Evolutionary conservation across 2,329 filamentous ascomycete genomes (phyloP).

Genomic region (Aureobasidium leucospermi): DNA sequence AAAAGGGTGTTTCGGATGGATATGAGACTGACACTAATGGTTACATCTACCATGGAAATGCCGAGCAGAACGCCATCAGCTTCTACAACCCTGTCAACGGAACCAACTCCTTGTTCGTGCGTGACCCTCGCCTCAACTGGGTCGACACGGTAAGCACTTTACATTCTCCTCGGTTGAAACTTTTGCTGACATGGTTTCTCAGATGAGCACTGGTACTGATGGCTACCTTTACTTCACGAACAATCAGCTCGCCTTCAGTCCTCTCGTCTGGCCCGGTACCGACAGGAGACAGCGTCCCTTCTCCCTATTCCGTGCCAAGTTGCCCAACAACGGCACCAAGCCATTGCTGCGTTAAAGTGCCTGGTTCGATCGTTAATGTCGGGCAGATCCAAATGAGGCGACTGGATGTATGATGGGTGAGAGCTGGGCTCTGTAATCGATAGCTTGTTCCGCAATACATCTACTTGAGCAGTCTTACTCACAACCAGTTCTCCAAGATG

Average conservation of each 20-base stretch:
- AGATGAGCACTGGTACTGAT: constrained; percentile 29
- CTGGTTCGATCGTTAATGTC: not conserved
- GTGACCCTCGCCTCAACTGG: constrained; percentile 44
- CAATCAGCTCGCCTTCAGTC: constrained; percentile 40
- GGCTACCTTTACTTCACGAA: constrained; percentile 48
- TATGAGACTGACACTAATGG: constrained; percentile 46
- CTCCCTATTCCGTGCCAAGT: constrained; percentile 34
- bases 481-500: too few species aligned
- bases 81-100: constrained; percentile 42
- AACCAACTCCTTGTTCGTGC: constrained; percentile 35
- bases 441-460: not conserved
- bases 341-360: not conserved
- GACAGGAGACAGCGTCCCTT: constrained; percentile 39
- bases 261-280: constrained; percentile 33
- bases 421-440: not conserved
- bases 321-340: constrained; percentile 38
- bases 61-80: constrained; percentile 43
- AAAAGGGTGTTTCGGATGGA: constrained; percentile 46
- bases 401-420: not conserved
- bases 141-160: constrained; percentile 34
- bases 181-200: not conserved
- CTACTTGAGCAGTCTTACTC: too few species aligned
- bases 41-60: constrained; percentile 43
- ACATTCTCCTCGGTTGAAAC: too few species aligned
- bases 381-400: not conserved